These are phyloP conservation scores for Baorangia bicolor DNA, from an alignment of 768 basidiomycete species.

Conservation along the genomic window DNA sequence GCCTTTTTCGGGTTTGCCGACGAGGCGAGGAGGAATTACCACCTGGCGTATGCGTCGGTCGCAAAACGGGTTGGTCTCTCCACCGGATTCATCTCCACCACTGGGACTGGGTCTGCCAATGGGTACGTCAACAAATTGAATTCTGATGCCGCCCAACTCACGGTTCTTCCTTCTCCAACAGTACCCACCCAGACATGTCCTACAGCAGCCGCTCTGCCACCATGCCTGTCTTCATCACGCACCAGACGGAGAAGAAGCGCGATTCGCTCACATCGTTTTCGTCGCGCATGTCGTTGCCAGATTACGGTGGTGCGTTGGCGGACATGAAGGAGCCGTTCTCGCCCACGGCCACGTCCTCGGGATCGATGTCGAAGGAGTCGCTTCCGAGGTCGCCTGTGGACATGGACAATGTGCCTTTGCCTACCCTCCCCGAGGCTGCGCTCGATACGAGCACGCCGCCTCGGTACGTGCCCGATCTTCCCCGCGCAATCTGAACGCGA, in stretches of 20 bases:
- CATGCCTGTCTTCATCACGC: slow-evolving; percentile 48
- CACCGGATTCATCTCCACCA: slow-evolving; percentile 24
- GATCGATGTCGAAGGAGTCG: slow-evolving; percentile 30
- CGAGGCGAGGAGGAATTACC: slow-evolving; percentile 61
- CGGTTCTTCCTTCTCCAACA: neutral
- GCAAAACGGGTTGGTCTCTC: slow-evolving; percentile 36
- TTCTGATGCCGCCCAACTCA: neutral
- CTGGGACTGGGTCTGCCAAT: slow-evolving; percentile 23
- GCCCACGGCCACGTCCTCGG: slow-evolving; percentile 19
- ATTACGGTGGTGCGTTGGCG: slow-evolving; percentile 37
- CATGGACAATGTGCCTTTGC: slow-evolving; percentile 10
- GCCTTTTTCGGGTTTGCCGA: slow-evolving; percentile 69
- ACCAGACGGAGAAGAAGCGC: slow-evolving; percentile 44
- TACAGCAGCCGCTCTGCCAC: slow-evolving; percentile 20
- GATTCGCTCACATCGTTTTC: slow-evolving; percentile 51
- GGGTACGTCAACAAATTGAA: slow-evolving; percentile 33
- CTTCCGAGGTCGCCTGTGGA: slow-evolving; percentile 25
- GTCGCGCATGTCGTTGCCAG: slow-evolving; percentile 41
- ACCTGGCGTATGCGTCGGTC: slow-evolving; percentile 38
- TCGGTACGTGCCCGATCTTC: slow-evolving; percentile 20
- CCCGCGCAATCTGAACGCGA: slow-evolving; percentile 13
- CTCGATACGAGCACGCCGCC: slow-evolving; percentile 16
- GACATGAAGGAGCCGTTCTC: slow-evolving; percentile 22
- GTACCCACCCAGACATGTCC: slow-evolving; percentile 25
- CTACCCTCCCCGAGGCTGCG: slow-evolving; percentile 20